Evolutionary conservation across 805 yeast genomes (phyloP).

Genomic region (Geotrichum ghanense): DNA sequence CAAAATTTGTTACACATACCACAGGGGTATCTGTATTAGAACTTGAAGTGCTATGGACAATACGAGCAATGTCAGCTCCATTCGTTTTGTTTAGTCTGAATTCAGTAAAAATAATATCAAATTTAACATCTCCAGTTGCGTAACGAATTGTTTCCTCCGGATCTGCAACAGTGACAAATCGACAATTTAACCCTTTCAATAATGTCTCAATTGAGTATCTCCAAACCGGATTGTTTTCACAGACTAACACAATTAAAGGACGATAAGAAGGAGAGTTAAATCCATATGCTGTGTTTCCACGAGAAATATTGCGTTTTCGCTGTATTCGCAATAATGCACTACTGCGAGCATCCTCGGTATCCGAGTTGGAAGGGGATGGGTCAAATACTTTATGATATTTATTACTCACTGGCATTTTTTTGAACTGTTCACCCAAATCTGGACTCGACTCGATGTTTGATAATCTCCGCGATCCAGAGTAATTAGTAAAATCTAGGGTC

Average conservation of each 20-base stretch:
- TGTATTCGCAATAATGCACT: slow-evolving; percentile 35
- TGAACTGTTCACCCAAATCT: slow-evolving; percentile 15
- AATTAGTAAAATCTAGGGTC: not conserved
- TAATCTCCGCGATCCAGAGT: slow-evolving; percentile 3
- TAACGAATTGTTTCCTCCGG: slow-evolving; percentile 78
- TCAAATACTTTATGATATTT: slow-evolving; percentile 17
- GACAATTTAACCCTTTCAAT: slow-evolving; percentile 62
- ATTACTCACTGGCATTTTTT: slow-evolving; percentile 9
- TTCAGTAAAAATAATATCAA: slow-evolving; percentile 75
- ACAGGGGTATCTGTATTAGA: slow-evolving; percentile 70
- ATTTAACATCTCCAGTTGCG: slow-evolving; percentile 72
- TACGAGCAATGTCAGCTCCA: slow-evolving; percentile 64
- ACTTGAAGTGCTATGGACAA: slow-evolving; percentile 65
- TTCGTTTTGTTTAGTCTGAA: slow-evolving; percentile 54
- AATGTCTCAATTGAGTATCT: slow-evolving; percentile 54
- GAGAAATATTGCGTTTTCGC: slow-evolving; percentile 42
- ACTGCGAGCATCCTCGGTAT: slow-evolving; percentile 45
- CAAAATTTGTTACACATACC: slow-evolving; percentile 63
- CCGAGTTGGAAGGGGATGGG: slow-evolving; percentile 43
- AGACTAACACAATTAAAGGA: slow-evolving; percentile 56
- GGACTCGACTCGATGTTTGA: slow-evolving; percentile 16
- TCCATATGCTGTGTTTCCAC: slow-evolving; percentile 21
- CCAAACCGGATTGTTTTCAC: slow-evolving; percentile 81
- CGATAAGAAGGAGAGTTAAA: slow-evolving; percentile 11
- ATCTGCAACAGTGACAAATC: slow-evolving; percentile 61